phyloP scores from a whole-genome alignment of 495 filamentous ascomycete genomes.

The Podospora appendiculata region DNA sequence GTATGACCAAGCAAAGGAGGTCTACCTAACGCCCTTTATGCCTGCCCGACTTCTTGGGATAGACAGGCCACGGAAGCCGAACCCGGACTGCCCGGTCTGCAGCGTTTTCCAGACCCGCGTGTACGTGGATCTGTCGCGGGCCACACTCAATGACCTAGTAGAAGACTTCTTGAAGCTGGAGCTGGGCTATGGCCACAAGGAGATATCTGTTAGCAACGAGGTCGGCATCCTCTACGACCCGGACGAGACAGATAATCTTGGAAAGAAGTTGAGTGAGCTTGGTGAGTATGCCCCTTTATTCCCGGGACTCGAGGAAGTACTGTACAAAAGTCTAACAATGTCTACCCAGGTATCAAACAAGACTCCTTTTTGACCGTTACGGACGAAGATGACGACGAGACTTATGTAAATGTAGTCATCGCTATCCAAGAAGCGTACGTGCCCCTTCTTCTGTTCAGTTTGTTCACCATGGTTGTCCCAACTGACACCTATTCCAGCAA shows the following conservation, averaged over 20 bases:
- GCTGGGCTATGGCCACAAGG: conserved; percentile 72
- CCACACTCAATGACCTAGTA: conserved; percentile 77
- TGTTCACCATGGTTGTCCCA: conserved; percentile 1
- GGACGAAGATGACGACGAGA: conserved; percentile 76
- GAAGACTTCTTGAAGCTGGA: conserved; percentile 59
- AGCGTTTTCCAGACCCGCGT: conserved; percentile 60
- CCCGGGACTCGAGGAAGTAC: no score
- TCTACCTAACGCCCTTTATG: conserved; percentile 80
- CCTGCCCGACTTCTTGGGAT: conserved; percentile 65
- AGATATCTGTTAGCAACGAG: conserved; percentile 68
- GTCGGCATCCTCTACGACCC: conserved; percentile 75
- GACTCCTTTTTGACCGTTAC: conserved; percentile 77
- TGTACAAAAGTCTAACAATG: background rate
- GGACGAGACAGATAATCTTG: conserved; percentile 79
- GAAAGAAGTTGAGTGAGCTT: conserved; percentile 70
- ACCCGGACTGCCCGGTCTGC: conserved; percentile 75
- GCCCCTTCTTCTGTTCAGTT: background rate
- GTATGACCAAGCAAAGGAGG: conserved; percentile 51
- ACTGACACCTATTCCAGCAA: conserved; percentile 15
- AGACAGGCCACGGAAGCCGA: conserved; percentile 65
- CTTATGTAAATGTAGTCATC: conserved; percentile 78
- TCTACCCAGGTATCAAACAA: conserved; percentile 41
- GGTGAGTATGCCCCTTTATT: conserved; percentile 36
- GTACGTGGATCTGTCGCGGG: conserved; percentile 60
- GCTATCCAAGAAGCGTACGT: conserved; percentile 44